Base-by-base conservation (phyloP, 140 eudicot species). In the Cichorium intybus region DNA sequence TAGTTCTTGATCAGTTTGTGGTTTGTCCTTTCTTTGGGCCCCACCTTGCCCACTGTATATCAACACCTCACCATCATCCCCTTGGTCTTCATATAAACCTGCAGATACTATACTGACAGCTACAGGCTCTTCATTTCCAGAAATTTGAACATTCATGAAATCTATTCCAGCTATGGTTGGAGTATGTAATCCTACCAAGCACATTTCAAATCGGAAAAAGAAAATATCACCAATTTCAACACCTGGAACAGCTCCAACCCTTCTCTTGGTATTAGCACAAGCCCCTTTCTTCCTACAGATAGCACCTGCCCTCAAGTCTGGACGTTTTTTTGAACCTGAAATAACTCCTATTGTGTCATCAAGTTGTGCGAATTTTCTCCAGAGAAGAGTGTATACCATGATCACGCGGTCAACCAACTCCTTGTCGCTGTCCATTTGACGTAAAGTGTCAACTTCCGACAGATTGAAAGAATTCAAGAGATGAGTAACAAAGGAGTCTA, bases 1-100 rank as follows among this genome's bases (percentile, higher is more conserved):
- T 20, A 84, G 80, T 39, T 81, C 71, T 64, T 87, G 95, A 77
- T 87, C 86, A 23, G 53, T 64, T 21, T 49, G 64, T 61, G 56
- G 66, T 49, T 76, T 83, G 9, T 74, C 85, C 57, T 57, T 73
- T 31, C 74, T 66, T 20, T 71, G 77, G 10, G 66, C 70, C 60
- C 95, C 95, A 33, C 95, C 95, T 35, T 87, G 92, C 24, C 95
- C 95, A 55, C 88, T 81, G 64, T 87, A 87, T 10, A 87, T 70
- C 28, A 87, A 43, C 47, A 81, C 85, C 2, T 87, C 82, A 9
- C 77, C 71, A 66, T 79, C 84, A 41, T 76, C 84, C 16, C 68
- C 78, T 22, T 78, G 83, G 56, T 87, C 92, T 15, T 81, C 92
- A 65, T 87, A 87, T 6, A 84, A 88, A 24, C 95, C 95, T 0